Evolutionary conservation across 306 rosid species (phyloP), one percentile per base, ranked within the genome.

Genomic region (Lathyrus aphaca): DNA sequence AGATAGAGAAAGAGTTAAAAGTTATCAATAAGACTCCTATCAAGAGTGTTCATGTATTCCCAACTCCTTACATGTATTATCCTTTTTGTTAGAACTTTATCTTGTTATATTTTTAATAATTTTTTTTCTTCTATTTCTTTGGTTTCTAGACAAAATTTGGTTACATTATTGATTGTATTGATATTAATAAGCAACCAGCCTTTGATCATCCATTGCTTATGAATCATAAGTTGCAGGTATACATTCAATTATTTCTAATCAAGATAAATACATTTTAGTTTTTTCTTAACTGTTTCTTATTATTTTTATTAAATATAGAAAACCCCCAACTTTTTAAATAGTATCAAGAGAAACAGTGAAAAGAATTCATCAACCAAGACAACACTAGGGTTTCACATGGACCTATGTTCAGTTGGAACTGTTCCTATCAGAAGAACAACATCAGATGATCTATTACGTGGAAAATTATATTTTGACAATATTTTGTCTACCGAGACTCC

Each of bases 391-490:
- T 39, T 76, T 40, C 43, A 27, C 11, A 53, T 59, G 2, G 21
- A 10, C 0, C 8, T 3, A 0, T 77, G 81, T 69, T 72, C 76
- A 14, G 4, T 0, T 0, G 76, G 61, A 43, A 40, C 53, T 0
- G 43, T 69, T 62, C 72, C 72, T 18, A 51, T 76, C 39, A 46
- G 42, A 0, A 66, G 73, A 37, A 54, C 29, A 29, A 64, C 39
- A 5, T 27, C 32, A 55, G 10, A 45, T 18, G 51, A 75, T 1
- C n/a, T 68, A 0, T 15, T 48, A 13, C 37, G 10, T 16, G 5
- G 4, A 0, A 58, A 35, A 49, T 13, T 23, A 57, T 12, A 12
- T 13, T 72, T 51, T 8, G 9, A 13, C 5, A 63, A 38, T 15
- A 17, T 56, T 2, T 2, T 57, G 1, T 4, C 15, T 14, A 1